Percentiles rank a stretch among this genome's conserved stretches.
These are phyloP conservation scores for Triticum monococcum DNA, from an alignment of 176 grass and related monocot genomes.

Conservation along the genomic window DNA sequence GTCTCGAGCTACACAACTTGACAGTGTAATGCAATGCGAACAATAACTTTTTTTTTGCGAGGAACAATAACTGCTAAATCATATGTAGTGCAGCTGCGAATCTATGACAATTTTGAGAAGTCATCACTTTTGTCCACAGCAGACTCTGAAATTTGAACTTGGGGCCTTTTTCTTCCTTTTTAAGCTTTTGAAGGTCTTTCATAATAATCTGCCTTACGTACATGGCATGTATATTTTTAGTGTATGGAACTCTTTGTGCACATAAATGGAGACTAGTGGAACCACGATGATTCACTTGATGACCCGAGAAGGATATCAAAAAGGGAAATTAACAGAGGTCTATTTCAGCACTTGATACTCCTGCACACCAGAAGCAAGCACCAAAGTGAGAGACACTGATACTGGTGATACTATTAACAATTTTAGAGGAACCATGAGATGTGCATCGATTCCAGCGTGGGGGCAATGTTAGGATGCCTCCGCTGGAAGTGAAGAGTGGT, in stretches of 20 bases:
- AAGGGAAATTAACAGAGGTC: not conserved
- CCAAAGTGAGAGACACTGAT: not conserved
- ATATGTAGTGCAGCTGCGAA: not conserved
- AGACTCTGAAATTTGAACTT: not conserved
- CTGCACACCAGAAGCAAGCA: not conserved
- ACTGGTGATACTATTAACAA: not conserved
- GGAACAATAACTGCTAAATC: not conserved
- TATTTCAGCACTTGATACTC: not conserved
- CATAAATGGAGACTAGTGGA: not conserved
- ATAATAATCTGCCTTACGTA: not conserved
- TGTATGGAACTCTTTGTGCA: not conserved
- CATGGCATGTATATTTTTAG: not conserved
- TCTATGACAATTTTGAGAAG: not conserved
- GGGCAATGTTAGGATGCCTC: too few relatives aligned
- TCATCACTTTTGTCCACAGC: not conserved
- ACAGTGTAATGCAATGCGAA: not conserved
- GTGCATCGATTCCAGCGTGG: too few relatives aligned
- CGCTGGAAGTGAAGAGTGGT: too few relatives aligned
- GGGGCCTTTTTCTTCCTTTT: not conserved
- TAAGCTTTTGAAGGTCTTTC: not conserved
- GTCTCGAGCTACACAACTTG: too few relatives aligned
- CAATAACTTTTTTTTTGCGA: not conserved
- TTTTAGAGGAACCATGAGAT: not conserved
- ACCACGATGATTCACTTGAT: not conserved
- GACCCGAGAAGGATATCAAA: not conserved